Conservation (phyloP, 306 rosid genomes). For the Delonix regia region DNA sequence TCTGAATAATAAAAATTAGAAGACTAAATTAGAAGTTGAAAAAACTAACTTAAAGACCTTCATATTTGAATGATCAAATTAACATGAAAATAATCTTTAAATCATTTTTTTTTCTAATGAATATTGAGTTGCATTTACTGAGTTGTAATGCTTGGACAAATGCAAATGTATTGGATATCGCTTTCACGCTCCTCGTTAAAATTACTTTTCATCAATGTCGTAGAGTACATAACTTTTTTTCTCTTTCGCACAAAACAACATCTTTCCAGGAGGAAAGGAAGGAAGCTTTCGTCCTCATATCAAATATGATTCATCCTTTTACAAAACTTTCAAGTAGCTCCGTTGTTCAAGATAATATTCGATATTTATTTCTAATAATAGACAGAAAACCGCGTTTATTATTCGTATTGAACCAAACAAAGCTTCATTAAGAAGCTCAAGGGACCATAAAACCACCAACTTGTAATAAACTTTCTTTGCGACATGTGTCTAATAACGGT, state of each 20-base stretch:
- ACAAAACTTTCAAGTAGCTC: not conserved
- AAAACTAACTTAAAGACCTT: no score
- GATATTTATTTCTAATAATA: not conserved
- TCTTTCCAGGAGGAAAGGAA: not conserved
- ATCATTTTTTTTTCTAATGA: no score
- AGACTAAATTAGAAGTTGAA: no score
- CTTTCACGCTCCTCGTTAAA: not conserved
- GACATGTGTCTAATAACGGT: not conserved
- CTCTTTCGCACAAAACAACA: not conserved
- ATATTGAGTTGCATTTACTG: not conserved
- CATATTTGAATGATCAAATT: no score
- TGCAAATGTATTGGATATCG: not conserved
- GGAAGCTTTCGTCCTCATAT: not conserved
- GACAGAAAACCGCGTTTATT: not conserved
- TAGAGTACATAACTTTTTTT: slow-evolving; percentile 6
- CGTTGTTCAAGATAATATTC: slow-evolving; percentile 19
- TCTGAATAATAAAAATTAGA: no score
- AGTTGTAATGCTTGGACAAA: not conserved
- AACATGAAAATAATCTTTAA: not conserved
- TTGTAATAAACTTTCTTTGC: not conserved
- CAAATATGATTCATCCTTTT: slow-evolving; percentile 1
- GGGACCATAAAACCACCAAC: not conserved
- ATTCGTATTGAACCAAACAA: not conserved
- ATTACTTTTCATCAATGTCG: slow-evolving; percentile 11
- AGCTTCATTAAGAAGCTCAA: not conserved